Evolutionary conservation across 805 yeast genomes (phyloP).

Genomic region (Saccharomyces eubayanus): DNA sequence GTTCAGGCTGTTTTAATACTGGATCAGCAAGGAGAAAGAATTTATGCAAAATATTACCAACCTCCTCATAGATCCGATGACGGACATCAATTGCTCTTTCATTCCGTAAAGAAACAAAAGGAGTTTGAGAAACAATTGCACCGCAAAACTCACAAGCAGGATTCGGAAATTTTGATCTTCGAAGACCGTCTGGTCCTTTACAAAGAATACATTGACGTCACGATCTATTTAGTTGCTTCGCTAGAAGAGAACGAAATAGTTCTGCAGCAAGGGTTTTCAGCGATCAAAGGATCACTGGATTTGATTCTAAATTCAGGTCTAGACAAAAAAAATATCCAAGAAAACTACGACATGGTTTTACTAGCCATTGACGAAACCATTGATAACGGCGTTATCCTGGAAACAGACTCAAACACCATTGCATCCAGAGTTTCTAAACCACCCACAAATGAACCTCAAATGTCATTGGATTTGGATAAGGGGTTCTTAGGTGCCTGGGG

Average conservation of each 20-base stretch:
- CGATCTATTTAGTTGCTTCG: constrained; percentile 59
- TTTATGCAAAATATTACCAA: constrained; percentile 77
- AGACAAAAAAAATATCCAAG: constrained; percentile 72
- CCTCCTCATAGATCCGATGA: constrained; percentile 45
- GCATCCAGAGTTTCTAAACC: constrained; percentile 87
- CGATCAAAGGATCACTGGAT: constrained; percentile 74
- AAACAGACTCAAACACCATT: constrained; percentile 78
- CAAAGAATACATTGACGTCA: constrained; percentile 71
- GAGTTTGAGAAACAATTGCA: constrained; percentile 69
- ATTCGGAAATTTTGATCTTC: constrained; percentile 70
- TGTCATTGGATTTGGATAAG: constrained; percentile 62
- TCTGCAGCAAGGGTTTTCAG: constrained; percentile 65
- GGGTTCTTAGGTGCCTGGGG: constrained; percentile 79
- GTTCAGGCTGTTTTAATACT: constrained; percentile 73
- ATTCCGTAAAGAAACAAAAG: constrained; percentile 53
- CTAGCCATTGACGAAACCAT: constrained; percentile 86
- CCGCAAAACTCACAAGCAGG: constrained; percentile 68
- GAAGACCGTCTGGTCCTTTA: constrained; percentile 79
- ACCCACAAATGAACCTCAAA: constrained; percentile 58
- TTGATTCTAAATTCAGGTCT: constrained; percentile 55
- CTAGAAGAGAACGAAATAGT: constrained; percentile 81
- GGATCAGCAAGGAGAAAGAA: constrained; percentile 71
- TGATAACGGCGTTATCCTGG: constrained; percentile 89
- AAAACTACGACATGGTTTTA: constrained; percentile 76
- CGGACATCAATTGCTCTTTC: constrained; percentile 22